Evolutionary conservation across 345 rosid species (phyloP), one percentile per base, ranked within the genome.

Genomic region (Eucalyptus pumila): DNA sequence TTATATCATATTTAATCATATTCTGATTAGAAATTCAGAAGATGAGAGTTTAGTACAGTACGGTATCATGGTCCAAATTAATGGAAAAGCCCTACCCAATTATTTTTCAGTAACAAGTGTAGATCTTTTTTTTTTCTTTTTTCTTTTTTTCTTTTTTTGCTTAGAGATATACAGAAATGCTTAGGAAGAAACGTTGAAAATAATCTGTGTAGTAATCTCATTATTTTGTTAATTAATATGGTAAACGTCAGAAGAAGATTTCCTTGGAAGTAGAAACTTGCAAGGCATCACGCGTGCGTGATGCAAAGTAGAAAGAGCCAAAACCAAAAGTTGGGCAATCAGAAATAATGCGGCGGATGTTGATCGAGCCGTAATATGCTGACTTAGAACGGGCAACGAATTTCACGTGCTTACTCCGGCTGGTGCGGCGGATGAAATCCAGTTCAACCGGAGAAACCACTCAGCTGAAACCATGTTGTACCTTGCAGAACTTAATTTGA

Each of bases 1-100:
- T 21, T 10, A 3, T 52, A 52, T 52, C 0, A 0, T 52, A 52
- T 52, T 10, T 0, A 19, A 0, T 52, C 0, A 0, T 52, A 52
- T 52, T 0, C 0, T 19, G 0, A 52, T 19, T 52, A 8, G 5
- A 52, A 52, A 52, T 52, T 0, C 2, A 52, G 16, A 60, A 60
- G 1, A 27, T 27, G 7, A 62, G 17, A 0, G 17, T 62, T 27
- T 62, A 3, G 34, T 7, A 62, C 0, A 6, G 0, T 62, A 62
- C 0, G 16, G 7, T 27, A 27, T 60, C 67, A 60, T 0, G 2
- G 8, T 60, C 15, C 4, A 27, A 60, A 26, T 60, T 27, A 27
- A 60, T 12, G 14, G 4, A 27, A 60, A 27, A 60, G 11, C 67
- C 67, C 15, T 26, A 3, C 62, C 62, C 62, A 56, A 56, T 56